phyloP scores from a whole-genome alignment of 2,329 filamentous ascomycete genomes.

The Ascochyta fabae region DNA sequence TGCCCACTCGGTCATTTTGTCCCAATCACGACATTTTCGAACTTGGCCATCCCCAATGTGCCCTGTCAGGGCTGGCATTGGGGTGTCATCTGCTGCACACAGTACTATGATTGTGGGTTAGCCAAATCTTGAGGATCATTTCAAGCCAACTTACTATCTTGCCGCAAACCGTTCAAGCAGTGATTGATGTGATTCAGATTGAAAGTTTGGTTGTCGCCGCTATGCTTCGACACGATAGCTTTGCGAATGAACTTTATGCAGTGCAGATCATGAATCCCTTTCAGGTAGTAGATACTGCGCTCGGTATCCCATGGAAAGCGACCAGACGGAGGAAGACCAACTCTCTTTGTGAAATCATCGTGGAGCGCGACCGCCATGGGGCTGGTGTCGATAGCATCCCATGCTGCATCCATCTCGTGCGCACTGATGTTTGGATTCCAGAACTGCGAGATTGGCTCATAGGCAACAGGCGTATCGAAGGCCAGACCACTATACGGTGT shows the following conservation, averaged over 20 bases:
- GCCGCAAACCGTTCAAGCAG: slow-evolving; percentile 43
- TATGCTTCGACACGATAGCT: slow-evolving; percentile 40
- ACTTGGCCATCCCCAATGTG: slow-evolving; percentile 39
- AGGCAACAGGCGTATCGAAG: slow-evolving; percentile 37
- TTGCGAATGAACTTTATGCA: slow-evolving; percentile 47
- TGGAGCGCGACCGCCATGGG: slow-evolving; percentile 42
- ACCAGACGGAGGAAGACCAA: slow-evolving; percentile 35
- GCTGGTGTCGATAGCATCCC: slow-evolving; percentile 44
- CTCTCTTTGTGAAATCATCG: slow-evolving; percentile 32
- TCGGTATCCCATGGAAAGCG: slow-evolving; percentile 47
- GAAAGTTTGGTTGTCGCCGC: slow-evolving; percentile 30
- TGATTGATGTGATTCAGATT: slow-evolving; percentile 41
- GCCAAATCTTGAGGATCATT: not conserved
- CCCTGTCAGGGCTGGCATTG: slow-evolving; percentile 37
- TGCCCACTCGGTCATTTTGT: slow-evolving; percentile 43
- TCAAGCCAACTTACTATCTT: slow-evolving; percentile 26
- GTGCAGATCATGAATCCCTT: slow-evolving; percentile 45
- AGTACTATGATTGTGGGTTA: slow-evolving; percentile 25
- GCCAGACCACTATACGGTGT: slow-evolving; percentile 37
- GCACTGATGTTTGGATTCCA: slow-evolving; percentile 41
- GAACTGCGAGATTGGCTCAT: slow-evolving; percentile 36
- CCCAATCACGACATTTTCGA: slow-evolving; percentile 43
- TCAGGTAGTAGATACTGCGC: slow-evolving; percentile 45
- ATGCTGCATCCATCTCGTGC: slow-evolving; percentile 37
- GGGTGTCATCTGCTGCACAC: slow-evolving; percentile 46